Conservation (phyloP, 805 yeast genomes). For the Lipomyces chichibuensis region DNA sequence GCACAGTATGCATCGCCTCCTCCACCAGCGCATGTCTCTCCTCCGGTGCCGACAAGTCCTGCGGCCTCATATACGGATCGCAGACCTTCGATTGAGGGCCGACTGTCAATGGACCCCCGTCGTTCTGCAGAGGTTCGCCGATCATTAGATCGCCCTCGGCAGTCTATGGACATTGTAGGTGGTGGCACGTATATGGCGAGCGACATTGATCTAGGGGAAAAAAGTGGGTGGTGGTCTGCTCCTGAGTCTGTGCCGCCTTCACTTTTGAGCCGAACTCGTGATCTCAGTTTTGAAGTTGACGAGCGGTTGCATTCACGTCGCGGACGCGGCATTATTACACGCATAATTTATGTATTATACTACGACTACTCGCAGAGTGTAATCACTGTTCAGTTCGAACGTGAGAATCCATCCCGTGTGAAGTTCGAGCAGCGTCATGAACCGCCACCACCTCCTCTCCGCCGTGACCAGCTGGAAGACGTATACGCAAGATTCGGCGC, state of each 20-base stretch:
- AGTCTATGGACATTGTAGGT: slow-evolving; percentile 14
- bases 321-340: slow-evolving; percentile 53
- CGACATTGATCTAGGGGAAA: slow-evolving; percentile 45
- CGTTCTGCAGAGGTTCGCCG: slow-evolving; percentile 36
- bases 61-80: slow-evolving; percentile 10
- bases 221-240: slow-evolving; percentile 68
- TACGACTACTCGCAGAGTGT: slow-evolving; percentile 71
- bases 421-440: slow-evolving; percentile 47
- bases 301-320: slow-evolving; percentile 59
- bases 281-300: slow-evolving; percentile 68
- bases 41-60: slow-evolving; percentile 26
- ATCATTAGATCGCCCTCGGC: slow-evolving; percentile 12
- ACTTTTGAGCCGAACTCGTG: slow-evolving; percentile 51
- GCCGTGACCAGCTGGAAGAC: slow-evolving; percentile 52
- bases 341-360: slow-evolving; percentile 72
- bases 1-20: slow-evolving; percentile 35
- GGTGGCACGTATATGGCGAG: slow-evolving; percentile 38
- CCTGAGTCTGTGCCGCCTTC: slow-evolving; percentile 59
- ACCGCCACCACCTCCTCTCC: slow-evolving; percentile 53
- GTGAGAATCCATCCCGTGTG: slow-evolving; percentile 57
- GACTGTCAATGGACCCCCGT: slow-evolving; percentile 27
- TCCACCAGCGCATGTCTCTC: slow-evolving; percentile 40
- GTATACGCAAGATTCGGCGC: slow-evolving; percentile 58
- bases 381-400: slow-evolving; percentile 61
- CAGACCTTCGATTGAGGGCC: slow-evolving; percentile 13